Percentiles rank a stretch among this genome's conserved stretches.
These are phyloP conservation scores for Botryosphaeria dothidea DNA, from an alignment of 2,329 filamentous ascomycete genomes.

Conservation along the genomic window DNA sequence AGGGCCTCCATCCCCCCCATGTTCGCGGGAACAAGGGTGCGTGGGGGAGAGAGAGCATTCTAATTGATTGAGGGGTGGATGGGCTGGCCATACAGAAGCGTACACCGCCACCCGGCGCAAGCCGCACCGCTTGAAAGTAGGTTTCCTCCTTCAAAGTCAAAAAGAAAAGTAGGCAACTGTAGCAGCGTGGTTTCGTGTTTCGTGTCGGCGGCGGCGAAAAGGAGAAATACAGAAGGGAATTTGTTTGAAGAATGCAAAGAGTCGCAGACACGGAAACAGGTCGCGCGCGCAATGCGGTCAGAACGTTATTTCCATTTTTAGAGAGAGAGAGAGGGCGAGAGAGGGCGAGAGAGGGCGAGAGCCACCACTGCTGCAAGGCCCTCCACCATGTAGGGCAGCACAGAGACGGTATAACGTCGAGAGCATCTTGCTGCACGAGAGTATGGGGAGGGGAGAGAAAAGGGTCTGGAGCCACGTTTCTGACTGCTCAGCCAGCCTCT, in stretches of 20 bases:
- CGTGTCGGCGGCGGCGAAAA: too few relatives aligned
- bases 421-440: neutral
- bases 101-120: too few relatives aligned
- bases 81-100: too few relatives aligned
- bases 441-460: neutral
- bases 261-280: neutral
- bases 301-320: constrained; percentile 4
- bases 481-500: neutral
- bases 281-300: neutral
- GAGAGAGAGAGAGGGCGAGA: neutral
- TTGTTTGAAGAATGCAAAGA: neutral
- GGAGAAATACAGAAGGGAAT: neutral
- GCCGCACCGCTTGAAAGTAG: too few relatives aligned
- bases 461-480: neutral
- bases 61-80: too few relatives aligned
- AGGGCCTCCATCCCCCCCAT: neutral
- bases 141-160: too few relatives aligned
- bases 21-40: neutral
- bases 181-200: too few relatives aligned
- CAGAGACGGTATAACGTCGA: neutral
- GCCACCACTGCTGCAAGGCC: neutral
- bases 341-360: neutral
- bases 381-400: neutral
- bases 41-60: too few relatives aligned
- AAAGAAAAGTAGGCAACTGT: too few relatives aligned